Base-by-base conservation (phyloP, 345 rosid genomes). In the Eucalyptus viminalis region DNA sequence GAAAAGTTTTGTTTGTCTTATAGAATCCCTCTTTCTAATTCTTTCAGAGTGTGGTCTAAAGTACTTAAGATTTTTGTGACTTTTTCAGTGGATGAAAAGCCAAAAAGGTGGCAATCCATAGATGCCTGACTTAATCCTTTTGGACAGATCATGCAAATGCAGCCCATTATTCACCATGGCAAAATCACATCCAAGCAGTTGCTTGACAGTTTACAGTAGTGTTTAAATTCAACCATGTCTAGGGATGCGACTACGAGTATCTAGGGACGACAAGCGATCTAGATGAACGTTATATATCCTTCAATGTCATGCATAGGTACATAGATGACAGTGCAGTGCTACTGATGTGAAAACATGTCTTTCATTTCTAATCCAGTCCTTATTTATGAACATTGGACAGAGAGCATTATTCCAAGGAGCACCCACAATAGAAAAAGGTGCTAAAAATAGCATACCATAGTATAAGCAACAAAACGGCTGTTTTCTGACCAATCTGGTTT, bases 391-490 rank as follows among this genome's bases (percentile, higher is more conserved):
- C 40, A 60, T 58, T 25, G 69, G 69, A 60, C 69, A 60, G 16
- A 60, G 67, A 60, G 47, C 22, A 10, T 37, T 76, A 21, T 76
- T 76, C 83, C 27, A 37, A 6, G 83, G 76, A 89, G 3, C 40
- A 7, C 5, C 19, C 13, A 72, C 40, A 14, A 86, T 45, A 72
- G 14, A 50, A 51, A 81, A 86, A 6, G 58, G 67, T 16, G 40
- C 9, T 58, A 85, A 81, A 67, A 31, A 60, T 60, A 60, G 81
- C 45, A 89, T 80, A 97, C 99, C 99, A 97, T 90, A 31, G 99
- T 95, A 92, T 95, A 95, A 72, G 98, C 99, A 89, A 96, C 99
- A 91, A 95, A 96, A n/a, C 99, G 96, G 91, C 99, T 97, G 91
- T 91, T 92, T 89, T 96, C 94, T 58, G 99, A 96, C 99, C 99